Evolutionary conservation across 208 protist genomes (phyloP).

Genomic region (Acanthamoeba castellanii): DNA sequence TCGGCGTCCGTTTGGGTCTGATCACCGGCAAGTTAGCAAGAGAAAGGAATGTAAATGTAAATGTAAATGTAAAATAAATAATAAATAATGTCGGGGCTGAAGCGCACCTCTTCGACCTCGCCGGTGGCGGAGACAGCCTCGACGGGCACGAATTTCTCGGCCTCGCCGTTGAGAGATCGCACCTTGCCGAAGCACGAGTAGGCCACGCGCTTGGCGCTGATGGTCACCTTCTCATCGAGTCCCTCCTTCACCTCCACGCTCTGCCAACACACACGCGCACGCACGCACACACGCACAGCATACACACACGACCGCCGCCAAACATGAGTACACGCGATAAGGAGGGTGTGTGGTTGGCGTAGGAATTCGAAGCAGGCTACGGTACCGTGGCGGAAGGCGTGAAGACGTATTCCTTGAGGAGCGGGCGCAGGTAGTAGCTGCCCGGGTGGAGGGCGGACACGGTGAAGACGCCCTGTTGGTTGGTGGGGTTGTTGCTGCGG

Average conservation of each 20-base stretch:
- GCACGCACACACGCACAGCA: not conserved
- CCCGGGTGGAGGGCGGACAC: conserved; percentile 55
- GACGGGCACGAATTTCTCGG: conserved; percentile 69
- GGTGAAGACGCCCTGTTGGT: conserved; percentile 46
- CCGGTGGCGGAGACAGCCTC: conserved; percentile 57
- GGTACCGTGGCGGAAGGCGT: conserved; percentile 26
- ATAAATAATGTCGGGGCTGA: too few species aligned
- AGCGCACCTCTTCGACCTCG: conserved; percentile 38
- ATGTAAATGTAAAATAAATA: too few species aligned
- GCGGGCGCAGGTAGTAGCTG: conserved; percentile 58
- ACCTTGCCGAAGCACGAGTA: conserved; percentile 63
- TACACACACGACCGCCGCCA: not conserved
- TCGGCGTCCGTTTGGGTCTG: conserved; percentile 60
- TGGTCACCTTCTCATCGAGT: not conserved
- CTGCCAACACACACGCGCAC: not conserved
- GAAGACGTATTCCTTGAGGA: conserved; percentile 75
- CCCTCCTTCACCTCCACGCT: conserved; percentile 64
- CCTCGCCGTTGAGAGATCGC: conserved; percentile 58
- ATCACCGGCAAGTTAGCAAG: not conserved
- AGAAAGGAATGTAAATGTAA: too few species aligned
- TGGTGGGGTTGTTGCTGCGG: conserved; percentile 60
- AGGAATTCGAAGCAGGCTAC: not conserved
- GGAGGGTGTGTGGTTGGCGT: not conserved
- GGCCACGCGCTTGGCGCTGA: conserved; percentile 52
- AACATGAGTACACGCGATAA: not conserved